Evolutionary conservation across 768 basidiomycete species (phyloP).

Genomic region (Lentinula sp.): DNA sequence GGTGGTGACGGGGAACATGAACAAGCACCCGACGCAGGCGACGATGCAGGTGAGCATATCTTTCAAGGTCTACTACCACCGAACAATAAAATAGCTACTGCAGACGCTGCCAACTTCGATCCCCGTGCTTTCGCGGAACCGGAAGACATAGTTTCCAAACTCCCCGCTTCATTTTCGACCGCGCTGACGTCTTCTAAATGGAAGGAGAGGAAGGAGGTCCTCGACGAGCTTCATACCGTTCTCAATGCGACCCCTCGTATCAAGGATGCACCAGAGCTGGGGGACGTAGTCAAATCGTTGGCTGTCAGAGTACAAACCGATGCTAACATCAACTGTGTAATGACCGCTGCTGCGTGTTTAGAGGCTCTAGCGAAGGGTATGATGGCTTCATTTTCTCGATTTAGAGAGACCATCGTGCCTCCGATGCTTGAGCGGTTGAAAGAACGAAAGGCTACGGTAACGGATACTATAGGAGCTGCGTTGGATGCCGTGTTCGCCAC

Average conservation of each 20-base stretch:
- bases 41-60: slow-evolving; percentile 40
- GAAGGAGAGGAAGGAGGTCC: slow-evolving; percentile 93
- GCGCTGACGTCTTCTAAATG: slow-evolving; percentile 88
- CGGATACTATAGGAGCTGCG: slow-evolving; percentile 81
- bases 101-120: slow-evolving; percentile 58
- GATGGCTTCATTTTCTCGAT: slow-evolving; percentile 65
- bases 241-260: slow-evolving; percentile 69
- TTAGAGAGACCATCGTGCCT: slow-evolving; percentile 65
- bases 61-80: neutral
- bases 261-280: slow-evolving; percentile 73
- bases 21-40: slow-evolving; percentile 20
- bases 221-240: slow-evolving; percentile 75
- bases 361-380: slow-evolving; percentile 84
- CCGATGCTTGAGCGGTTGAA: slow-evolving; percentile 86
- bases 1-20: slow-evolving; percentile 31
- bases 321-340: slow-evolving; percentile 94
- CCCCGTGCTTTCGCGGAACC: slow-evolving; percentile 77
- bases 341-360: slow-evolving; percentile 77
- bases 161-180: slow-evolving; percentile 70
- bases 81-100: slow-evolving; percentile 7
- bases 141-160: slow-evolving; percentile 68
- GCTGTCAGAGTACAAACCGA: slow-evolving; percentile 81
- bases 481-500: slow-evolving; percentile 85
- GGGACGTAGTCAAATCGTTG: slow-evolving; percentile 69
- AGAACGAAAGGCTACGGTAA: slow-evolving; percentile 88